A percentile compares a stretch with the other conserved stretches of the same genome.
Evolutionary conservation across 2,329 filamentous ascomycete species (phyloP).

Genomic region (Colletotrichum chrysophilum): DNA sequence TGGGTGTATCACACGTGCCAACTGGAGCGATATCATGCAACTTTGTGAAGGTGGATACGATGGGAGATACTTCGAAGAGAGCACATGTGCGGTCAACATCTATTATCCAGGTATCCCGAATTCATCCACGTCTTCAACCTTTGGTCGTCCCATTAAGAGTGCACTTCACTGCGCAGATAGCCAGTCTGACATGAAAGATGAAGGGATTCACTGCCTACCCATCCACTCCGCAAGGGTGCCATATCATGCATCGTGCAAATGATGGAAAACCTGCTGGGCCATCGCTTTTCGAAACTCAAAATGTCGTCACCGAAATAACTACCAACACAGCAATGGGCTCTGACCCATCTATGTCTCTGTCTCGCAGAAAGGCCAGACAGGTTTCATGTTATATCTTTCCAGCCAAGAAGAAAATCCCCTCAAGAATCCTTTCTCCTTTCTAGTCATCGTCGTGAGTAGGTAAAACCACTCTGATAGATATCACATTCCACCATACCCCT

Average conservation of each 20-base stretch:
- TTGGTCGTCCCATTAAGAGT: not conserved
- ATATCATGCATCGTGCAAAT: not conserved
- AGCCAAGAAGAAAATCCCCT: accelerated
- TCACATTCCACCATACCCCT: not conserved
- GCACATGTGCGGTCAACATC: not conserved
- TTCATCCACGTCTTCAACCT: not conserved
- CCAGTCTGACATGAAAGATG: accelerated
- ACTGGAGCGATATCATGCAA: not conserved
- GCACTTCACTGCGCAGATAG: not conserved
- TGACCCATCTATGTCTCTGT: not conserved
- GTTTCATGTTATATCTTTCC: not conserved
- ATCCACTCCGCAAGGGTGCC: not conserved
- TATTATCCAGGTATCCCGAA: not conserved
- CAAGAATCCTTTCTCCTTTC: not conserved
- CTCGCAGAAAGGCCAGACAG: not conserved
- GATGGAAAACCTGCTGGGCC: not conserved
- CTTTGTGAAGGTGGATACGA: not conserved
- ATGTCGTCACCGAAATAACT: not conserved
- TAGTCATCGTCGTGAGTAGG: accelerated
- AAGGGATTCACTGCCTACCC: not conserved
- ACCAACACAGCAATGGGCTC: not conserved
- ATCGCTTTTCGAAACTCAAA: not conserved
- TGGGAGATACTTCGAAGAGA: not conserved
- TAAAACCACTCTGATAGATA: not conserved
- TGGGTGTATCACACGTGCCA: not conserved